phyloP scores from a whole-genome alignment of 192 early-diverging fungal species.

The Geranomyces variabilis region DNA sequence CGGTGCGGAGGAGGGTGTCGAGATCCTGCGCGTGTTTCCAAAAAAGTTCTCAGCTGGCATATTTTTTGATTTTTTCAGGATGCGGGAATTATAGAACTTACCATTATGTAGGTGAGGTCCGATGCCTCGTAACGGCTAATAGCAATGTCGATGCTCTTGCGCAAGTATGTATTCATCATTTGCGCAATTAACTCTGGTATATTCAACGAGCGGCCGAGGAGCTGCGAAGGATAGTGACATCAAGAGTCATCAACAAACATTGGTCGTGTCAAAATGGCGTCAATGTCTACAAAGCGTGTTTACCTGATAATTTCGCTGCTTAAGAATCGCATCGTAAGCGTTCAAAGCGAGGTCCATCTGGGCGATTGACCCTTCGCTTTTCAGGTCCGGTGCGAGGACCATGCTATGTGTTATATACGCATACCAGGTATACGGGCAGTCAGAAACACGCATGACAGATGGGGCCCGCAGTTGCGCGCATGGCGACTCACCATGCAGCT shows the following conservation, averaged over 20 bases:
- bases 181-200: slow-evolving; percentile 42
- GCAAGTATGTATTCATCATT: slow-evolving; percentile 47
- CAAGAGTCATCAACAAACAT: no score
- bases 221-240: slow-evolving; percentile 28
- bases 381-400: slow-evolving; percentile 34
- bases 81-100: slow-evolving; percentile 16
- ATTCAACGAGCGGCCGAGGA: slow-evolving; percentile 52
- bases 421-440: no score
- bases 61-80: neutral
- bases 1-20: slow-evolving; percentile 44
- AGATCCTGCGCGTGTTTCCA: slow-evolving; percentile 45
- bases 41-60: no score
- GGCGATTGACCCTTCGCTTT: slow-evolving; percentile 22
- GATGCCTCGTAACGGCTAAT: slow-evolving; percentile 51
- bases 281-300: slow-evolving; percentile 6
- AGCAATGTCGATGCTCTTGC: slow-evolving; percentile 47
- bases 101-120: slow-evolving; percentile 44
- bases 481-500: slow-evolving; percentile 40
- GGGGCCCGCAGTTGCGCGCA: no score
- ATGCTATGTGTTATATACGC: no score
- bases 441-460: neutral
- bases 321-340: slow-evolving; percentile 41
- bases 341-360: slow-evolving; percentile 31
- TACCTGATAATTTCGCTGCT: slow-evolving; percentile 40
- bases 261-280: no score